A percentile compares a stretch with the other conserved stretches of the same genome.
Evolutionary conservation across 176 grass and related monocot genomes (phyloP).

Genomic region (Alloteropsis semialata): DNA sequence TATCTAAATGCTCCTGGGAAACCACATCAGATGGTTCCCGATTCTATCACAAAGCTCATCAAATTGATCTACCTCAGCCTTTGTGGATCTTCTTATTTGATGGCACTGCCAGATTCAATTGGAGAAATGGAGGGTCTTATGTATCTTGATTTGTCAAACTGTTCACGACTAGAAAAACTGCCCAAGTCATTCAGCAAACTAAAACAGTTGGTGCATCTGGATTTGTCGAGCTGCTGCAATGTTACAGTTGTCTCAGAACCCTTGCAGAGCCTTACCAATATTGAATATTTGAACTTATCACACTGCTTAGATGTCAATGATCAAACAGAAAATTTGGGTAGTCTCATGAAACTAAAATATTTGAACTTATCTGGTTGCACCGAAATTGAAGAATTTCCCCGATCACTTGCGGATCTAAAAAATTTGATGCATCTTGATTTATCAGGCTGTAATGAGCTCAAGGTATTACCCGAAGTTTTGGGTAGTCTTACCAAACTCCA

Average conservation of each 20-base stretch:
- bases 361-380: background rate
- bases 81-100: background rate
- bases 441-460: accelerated
- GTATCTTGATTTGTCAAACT: conserved; percentile 20
- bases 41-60: background rate
- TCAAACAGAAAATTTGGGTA: background rate
- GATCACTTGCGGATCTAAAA: background rate
- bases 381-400: background rate
- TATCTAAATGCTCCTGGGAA: conserved; percentile 16
- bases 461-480: background rate
- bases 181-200: background rate
- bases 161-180: background rate
- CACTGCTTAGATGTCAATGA: background rate
- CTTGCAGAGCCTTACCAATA: background rate
- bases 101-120: background rate
- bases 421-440: background rate
- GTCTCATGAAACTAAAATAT: background rate
- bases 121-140: background rate
- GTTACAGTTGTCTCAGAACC: background rate
- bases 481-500: background rate
- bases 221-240: background rate
- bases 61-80: conserved; percentile 1
- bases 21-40: background rate
- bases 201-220: background rate
- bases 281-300: background rate